phyloP scores from a whole-genome alignment of 805 yeast genomes.

The Wickerhamiella parazyma region DNA sequence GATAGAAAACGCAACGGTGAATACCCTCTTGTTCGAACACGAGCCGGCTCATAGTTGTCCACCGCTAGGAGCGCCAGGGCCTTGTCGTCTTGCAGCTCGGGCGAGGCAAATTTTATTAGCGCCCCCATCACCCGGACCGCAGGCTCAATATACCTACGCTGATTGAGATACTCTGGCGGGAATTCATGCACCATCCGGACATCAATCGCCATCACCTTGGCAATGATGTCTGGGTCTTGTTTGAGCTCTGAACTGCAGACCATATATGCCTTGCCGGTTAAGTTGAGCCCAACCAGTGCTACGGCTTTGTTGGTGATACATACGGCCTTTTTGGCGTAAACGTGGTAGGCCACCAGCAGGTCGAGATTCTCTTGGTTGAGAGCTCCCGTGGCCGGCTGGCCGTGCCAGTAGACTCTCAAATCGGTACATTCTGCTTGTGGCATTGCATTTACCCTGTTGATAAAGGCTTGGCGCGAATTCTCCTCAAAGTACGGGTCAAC shows the following conservation, averaged over 20 bases:
- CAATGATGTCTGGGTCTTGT: conserved; percentile 27
- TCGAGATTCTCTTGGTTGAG: not conserved
- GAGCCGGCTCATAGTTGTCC: not conserved
- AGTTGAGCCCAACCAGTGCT: not conserved
- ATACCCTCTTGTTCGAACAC: not conserved
- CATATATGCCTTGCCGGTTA: conserved; percentile 77
- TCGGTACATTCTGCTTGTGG: not conserved
- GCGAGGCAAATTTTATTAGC: not conserved
- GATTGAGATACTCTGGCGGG: not conserved
- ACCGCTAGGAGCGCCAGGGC: not conserved
- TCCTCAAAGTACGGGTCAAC: not conserved
- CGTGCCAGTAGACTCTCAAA: not conserved
- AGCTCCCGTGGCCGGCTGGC: not conserved
- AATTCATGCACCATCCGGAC: not conserved
- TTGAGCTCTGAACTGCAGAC: conserved; percentile 85
- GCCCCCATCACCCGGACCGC: not conserved
- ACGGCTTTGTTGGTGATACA: not conserved
- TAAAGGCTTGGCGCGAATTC: not conserved
- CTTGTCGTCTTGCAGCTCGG: not conserved
- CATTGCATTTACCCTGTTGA: not conserved
- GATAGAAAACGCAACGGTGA: not conserved
- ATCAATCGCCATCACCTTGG: not conserved
- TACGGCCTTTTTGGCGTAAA: not conserved
- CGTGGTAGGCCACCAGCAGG: not conserved
- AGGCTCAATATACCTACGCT: not conserved